These are phyloP conservation scores for Angomonas ambiguus DNA, from an alignment of 208 protist species.

Conservation along the genomic window DNA sequence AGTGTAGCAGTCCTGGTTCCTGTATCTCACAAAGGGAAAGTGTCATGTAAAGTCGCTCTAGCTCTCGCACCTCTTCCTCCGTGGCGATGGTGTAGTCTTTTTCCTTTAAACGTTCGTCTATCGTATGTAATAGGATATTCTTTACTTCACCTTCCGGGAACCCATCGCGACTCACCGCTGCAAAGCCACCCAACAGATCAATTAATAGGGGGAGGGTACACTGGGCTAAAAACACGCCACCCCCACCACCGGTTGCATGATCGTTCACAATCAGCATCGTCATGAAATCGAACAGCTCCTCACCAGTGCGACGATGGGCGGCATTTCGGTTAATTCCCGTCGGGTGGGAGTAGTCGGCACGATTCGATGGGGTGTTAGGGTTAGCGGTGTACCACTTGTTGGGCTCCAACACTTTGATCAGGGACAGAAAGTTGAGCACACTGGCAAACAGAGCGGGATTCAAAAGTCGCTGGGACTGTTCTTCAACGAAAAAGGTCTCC, in stretches of 20 bases:
- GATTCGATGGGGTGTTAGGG: slow-evolving; percentile 55
- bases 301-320: slow-evolving; percentile 50
- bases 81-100: slow-evolving; percentile 14
- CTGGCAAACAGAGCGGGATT: slow-evolving; percentile 53
- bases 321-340: slow-evolving; percentile 49
- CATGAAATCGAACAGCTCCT: slow-evolving; percentile 58
- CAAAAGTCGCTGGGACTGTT: slow-evolving; percentile 65
- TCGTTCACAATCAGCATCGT: slow-evolving; percentile 19
- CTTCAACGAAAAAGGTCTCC: slow-evolving; percentile 49
- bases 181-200: slow-evolving; percentile 58
- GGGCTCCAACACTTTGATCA: slow-evolving; percentile 80
- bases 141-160: slow-evolving; percentile 38
- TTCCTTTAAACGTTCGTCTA: background rate
- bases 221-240: slow-evolving; percentile 18
- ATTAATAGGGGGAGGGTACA: slow-evolving; percentile 49
- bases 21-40: slow-evolving; percentile 40
- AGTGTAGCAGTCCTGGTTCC: slow-evolving; percentile 27
- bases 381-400: slow-evolving; percentile 80
- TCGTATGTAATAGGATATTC: slow-evolving; percentile 11
- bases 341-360: slow-evolving; percentile 79
- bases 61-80: slow-evolving; percentile 26
- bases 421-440: slow-evolving; percentile 78
- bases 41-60: slow-evolving; percentile 70
- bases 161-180: slow-evolving; percentile 40
- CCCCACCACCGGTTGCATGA: background rate